A percentile compares a stretch with the other conserved stretches of the same genome.
phyloP scores from a whole-genome alignment of 1,284 basidiomycete genomes.

The Leccinum laetum region DNA sequence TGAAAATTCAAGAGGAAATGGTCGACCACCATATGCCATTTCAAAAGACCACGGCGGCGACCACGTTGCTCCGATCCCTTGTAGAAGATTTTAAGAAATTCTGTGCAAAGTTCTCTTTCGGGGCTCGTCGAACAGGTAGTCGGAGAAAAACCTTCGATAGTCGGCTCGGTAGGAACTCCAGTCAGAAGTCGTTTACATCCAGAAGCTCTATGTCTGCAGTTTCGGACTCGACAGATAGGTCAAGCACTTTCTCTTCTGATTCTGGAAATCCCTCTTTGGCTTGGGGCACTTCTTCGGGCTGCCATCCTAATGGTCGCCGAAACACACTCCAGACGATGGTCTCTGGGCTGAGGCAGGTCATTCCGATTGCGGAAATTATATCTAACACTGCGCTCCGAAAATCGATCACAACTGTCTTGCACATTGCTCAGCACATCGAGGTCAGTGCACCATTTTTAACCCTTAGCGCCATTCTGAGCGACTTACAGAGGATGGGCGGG shows the following conservation, averaged over 20 bases:
- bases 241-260: neutral
- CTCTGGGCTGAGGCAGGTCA: constrained; percentile 7
- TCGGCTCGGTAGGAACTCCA: neutral
- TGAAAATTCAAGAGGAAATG: constrained; percentile 24
- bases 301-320: neutral
- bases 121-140: neutral
- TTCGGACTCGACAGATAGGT: neutral
- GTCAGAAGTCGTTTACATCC: neutral
- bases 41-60: constrained; percentile 18
- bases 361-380: constrained; percentile 15
- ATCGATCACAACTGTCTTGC: constrained; percentile 12
- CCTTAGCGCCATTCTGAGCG: neutral
- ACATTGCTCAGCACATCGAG: constrained; percentile 13
- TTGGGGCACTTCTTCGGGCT: constrained; percentile 3
- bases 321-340: constrained; percentile 9
- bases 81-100: constrained; percentile 6
- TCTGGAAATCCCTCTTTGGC: neutral
- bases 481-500: constrained; percentile 10
- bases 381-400: constrained; percentile 11
- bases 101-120: neutral
- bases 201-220: neutral
- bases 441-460: neutral
- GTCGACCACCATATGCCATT: constrained; percentile 13
- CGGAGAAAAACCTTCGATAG: neutral
- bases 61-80: constrained; percentile 8